Base-by-base conservation (phyloP, 2,329 filamentous ascomycete species). In the Keithomyces neogunnii region DNA sequence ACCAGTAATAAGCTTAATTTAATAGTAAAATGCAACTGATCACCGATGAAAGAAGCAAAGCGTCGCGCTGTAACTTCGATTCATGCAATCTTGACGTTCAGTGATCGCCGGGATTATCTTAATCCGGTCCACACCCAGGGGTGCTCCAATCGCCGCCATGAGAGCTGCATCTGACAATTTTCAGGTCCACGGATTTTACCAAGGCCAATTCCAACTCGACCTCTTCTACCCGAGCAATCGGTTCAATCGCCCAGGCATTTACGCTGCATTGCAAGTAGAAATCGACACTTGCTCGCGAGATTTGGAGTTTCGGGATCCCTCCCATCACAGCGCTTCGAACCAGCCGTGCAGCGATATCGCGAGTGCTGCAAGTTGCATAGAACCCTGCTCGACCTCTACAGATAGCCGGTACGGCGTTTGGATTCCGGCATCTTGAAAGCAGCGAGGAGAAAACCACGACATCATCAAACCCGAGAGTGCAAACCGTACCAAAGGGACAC, bases 111-210 rank as follows among this genome's bases (percentile, higher is more conserved):
- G 59, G 49, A 48, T 45, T 55, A 51, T 45, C 28, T 60, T 62
- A 50, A 51, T 60, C 59, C 59, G 54, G 29, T 4, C n/a, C 11
- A 7, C 11, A 10, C 11, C 5, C n/a, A 38, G 31, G 8, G 7
- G 10, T 28, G 30, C 19, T 11, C n/a, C 13, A 28, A 33, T 5
- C 28, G 4, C 10, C 33, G 29, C 26, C 5, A 5, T 30, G 9
- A 36, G 36, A 35, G 33, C 38, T 29, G n/a, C 32, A 50, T 49
- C 59, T 62, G 58, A 62, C 55, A 53, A 55, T 60, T 60, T 57
- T 42, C 26, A 58, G 57, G 30, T 59, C 28, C 57, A 58, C 55
- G 31, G 38, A n/a, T 60, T 56, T 48, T 59, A 57, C 48, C 33
- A 53, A 28, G 9, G 19, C 35, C n/a, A 32, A 40, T 60, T 49